Evolutionary conservation across 106 monocot genomes (phyloP), one percentile per base, ranked within the genome.

Genomic region (Allium cepa): DNA sequence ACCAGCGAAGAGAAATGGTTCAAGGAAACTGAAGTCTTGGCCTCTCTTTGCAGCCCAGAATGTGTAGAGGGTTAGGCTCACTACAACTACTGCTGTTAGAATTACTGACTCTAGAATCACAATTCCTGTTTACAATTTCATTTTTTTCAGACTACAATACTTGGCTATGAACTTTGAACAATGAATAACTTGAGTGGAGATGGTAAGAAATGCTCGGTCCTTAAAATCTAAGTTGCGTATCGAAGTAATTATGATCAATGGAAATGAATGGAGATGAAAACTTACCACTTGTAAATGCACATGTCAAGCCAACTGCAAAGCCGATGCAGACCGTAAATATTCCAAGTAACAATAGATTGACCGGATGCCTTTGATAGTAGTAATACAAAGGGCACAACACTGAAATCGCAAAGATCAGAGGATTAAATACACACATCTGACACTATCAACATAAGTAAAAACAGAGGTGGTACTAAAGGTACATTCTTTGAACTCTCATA

Each of bases 221-320:
- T 36, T 36, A 36, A 36, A 36, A 1, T 36, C 36, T 0, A 36
- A 36, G 36, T 36, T 36, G 36, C 36, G 3, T 36, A 36, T 36
- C 36, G 36, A 2, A 55, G 15, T 55, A 8, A 4, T 55, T 55
- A 55, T 6, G 7, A 8, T 3, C 11, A 55, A 7, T 2, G 1
- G 3, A 6, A 55, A 15, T 12, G 7, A 55, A 6, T 12, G 53
- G 7, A 4, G 4, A 55, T 4, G 47, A 52, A 8, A 58, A 10
- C 58, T 71, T 72, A 94, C 93, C 94, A 13, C 67, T 79, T n/a
- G 88, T 95, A 60, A 91, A 95, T 0, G 94, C 94, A 51, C 94
- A 95, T 3, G 91, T 79, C 66, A 95, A 58, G 11, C 94, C 94
- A 36, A 95, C 83, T 0, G 79, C 67, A 55, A 91, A 83, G 71